These are phyloP conservation scores for Coemansia javaensis DNA, from an alignment of 192 early-diverging fungal species.

Conservation along the genomic window DNA sequence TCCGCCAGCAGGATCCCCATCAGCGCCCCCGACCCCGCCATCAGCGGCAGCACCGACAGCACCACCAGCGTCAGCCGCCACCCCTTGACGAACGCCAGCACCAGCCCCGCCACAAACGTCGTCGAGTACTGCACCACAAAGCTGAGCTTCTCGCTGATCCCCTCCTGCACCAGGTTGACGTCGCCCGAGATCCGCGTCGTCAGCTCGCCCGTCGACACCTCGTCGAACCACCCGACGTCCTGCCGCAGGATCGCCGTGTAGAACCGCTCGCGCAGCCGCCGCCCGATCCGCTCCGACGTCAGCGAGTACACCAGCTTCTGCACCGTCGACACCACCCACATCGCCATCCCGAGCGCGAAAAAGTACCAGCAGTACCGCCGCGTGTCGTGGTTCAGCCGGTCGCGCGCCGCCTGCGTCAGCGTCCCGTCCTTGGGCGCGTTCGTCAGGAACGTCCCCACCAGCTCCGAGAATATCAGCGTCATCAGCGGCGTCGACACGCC, in stretches of 20 bases:
- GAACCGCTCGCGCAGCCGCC: conserved; percentile 72
- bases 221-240: conserved; percentile 85
- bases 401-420: conserved; percentile 3
- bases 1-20: conserved; percentile 55
- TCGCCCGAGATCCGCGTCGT: conserved; percentile 84
- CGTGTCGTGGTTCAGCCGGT: conserved; percentile 29
- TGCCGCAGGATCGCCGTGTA: conserved; percentile 76
- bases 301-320: conserved; percentile 22
- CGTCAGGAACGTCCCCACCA: conserved; percentile 19
- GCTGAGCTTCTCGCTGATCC: conserved; percentile 80
- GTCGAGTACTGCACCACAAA: conserved; percentile 59
- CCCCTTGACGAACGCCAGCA: conserved; percentile 73
- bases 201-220: conserved; percentile 69
- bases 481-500: conserved; percentile 50
- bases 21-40: conserved; percentile 54
- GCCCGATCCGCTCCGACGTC: conserved; percentile 57
- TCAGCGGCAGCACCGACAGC: conserved; percentile 66
- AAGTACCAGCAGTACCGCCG: conserved; percentile 48
- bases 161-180: conserved; percentile 82
- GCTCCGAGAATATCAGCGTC: conserved; percentile 44
- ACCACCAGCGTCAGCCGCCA: conserved; percentile 83
- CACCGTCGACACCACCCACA: conserved; percentile 12
- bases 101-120: conserved; percentile 69
- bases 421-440: conserved; percentile 7
- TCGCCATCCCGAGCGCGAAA: conserved; percentile 14